A percentile compares a stretch with the other conserved stretches of the same genome.
Conservation (phyloP, 1,139 yeast genomes). For the Blastobotrys persicus region DNA sequence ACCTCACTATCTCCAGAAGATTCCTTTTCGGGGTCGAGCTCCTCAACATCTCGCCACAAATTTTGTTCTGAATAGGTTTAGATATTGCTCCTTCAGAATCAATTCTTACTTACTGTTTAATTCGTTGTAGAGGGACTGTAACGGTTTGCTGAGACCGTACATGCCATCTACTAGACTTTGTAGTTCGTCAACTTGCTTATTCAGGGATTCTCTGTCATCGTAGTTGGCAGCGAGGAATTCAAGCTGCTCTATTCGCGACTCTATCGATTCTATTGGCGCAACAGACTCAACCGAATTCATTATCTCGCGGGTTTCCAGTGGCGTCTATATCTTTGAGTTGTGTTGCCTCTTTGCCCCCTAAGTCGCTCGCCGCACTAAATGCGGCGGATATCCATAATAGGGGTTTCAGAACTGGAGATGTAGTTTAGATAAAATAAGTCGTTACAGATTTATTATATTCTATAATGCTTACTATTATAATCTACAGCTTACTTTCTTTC, state of each 20-base stretch:
- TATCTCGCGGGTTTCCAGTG: no score
- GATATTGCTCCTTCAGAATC: neutral
- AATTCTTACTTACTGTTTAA: constrained; percentile 18
- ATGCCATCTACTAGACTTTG: constrained; percentile 16
- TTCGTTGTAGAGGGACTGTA: constrained; percentile 12
- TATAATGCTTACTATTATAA: neutral
- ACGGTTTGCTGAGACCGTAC: constrained; percentile 15
- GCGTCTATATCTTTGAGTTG: no score
- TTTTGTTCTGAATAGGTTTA: constrained; percentile 6
- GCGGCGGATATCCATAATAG: no score
- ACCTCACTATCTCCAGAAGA: constrained; percentile 6
- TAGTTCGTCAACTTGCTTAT: constrained; percentile 20
- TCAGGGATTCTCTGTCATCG: constrained; percentile 9
- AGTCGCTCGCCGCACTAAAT: no score
- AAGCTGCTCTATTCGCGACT: constrained; percentile 19
- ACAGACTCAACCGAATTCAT: constrained; percentile 2
- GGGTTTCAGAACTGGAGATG: no score
- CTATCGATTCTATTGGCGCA: constrained; percentile 14
- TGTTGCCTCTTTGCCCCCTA: no score
- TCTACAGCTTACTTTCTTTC: constrained; percentile 32
- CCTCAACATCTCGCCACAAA: constrained; percentile 19
- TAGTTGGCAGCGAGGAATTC: constrained; percentile 16
- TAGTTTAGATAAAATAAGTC: no score
- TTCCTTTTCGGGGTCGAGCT: constrained; percentile 8
- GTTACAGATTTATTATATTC: neutral